Conservation (phyloP, 2,329 filamentous ascomycete species). For the Fusarium temperatum region DNA sequence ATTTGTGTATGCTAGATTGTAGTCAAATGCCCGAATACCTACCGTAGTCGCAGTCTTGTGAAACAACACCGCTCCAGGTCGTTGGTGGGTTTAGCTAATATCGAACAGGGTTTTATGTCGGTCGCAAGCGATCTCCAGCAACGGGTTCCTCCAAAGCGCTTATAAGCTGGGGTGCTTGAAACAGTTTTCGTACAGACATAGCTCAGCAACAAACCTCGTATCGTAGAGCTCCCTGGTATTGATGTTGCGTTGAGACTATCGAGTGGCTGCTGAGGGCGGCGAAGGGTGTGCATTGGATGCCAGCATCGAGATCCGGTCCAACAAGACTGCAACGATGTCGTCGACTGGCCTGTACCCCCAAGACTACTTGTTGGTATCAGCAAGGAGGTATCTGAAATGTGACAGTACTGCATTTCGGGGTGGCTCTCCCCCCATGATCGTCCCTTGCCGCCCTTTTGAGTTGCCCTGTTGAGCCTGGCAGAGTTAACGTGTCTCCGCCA, state of each 20-base stretch:
- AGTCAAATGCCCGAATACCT: neutral
- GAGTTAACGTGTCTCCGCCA: constrained; percentile 24
- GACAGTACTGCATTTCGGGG: constrained; percentile 19
- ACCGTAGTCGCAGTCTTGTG: neutral
- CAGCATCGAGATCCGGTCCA: neutral
- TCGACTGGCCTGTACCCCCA: neutral
- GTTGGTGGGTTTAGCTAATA: constrained; percentile 25
- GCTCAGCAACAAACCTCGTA: neutral
- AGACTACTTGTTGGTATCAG: constrained; percentile 7
- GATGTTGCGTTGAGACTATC: neutral
- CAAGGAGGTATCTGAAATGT: constrained; percentile 31
- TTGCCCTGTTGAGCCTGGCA: constrained; percentile 9
- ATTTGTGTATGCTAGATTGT: neutral
- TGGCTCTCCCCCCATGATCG: constrained; percentile 10
- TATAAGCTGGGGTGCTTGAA: constrained; percentile 30
- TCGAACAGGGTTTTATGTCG: constrained; percentile 24
- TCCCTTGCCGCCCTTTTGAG: constrained; percentile 25
- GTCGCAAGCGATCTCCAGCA: constrained; percentile 28
- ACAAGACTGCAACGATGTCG: neutral
- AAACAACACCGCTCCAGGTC: constrained; percentile 9
- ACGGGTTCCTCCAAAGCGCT: constrained; percentile 30
- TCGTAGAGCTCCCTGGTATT: neutral
- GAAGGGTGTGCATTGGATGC: neutral
- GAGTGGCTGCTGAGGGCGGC: neutral
- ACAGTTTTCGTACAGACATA: neutral